Base-by-base conservation (phyloP, 2,329 filamentous ascomycete genomes). In the Phialophora macrospora region DNA sequence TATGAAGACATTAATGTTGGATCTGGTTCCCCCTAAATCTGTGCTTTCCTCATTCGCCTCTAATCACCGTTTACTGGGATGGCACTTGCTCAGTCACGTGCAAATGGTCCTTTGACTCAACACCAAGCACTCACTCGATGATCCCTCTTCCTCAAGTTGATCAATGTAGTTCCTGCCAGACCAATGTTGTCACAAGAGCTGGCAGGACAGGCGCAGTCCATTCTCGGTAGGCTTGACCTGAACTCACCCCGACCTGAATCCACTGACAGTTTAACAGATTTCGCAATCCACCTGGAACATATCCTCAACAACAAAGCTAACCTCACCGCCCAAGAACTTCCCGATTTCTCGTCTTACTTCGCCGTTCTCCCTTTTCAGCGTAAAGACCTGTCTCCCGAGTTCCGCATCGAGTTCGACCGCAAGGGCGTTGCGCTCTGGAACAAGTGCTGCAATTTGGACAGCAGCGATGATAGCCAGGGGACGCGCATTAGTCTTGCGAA, bases 401-500 rank as follows among this genome's bases (percentile, higher is more conserved):
- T 64, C 24, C 46, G 66, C 12, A 14, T 58, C 20, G 59, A 64
- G 22, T 64, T 80, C n/a, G 75, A 79, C 62, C 63, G 68, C 5
- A 48, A 71, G 22, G 79, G 75, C 1, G 76, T 75, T 5, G 70
- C 68, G 11, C 60, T 80, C 38, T 81, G 79, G 79, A 81, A 80
- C 67, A 63, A 63, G 4, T 79, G 76, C 26, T 65, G 68, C 51
- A 63, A 51, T 48, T 28, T 68, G 30, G 49, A 56, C 46, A 28
- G 44, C 30, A 64, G 57, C 46, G 58, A 52, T 14, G 48, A 22
- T 28, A 28, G 34, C 20, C 48, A 20, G 17, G 20, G 55, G 26
- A 34, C 26, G n/a, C 60, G 28, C 24, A 55, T 14, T 38, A 41
- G 59, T 48, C 56, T 30, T 24, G 64, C 22, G 66, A 63, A 28